Percentiles rank a stretch among this genome's conserved stretches.
Evolutionary conservation across 768 basidiomycete species (phyloP).

Genomic region (Tylopilus plumbeoviolaceoides): DNA sequence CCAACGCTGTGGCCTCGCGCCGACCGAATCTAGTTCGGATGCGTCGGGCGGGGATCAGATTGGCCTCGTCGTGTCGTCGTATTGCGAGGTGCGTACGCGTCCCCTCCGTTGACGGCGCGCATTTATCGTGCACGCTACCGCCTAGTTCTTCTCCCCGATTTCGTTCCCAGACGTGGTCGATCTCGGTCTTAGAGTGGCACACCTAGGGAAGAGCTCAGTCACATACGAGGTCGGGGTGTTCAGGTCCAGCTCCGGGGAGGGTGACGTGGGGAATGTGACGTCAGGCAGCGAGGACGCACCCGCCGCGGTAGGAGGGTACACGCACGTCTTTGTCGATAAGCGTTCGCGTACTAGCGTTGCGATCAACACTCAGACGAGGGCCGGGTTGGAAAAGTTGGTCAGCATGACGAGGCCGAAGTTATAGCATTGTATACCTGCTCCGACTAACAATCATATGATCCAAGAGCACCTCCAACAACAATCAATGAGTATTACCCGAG

Average conservation of each 20-base stretch:
- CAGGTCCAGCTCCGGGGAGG: conserved; percentile 20
- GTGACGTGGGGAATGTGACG: not conserved
- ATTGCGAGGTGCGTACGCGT: conserved; percentile 48
- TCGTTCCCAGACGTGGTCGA: conserved; percentile 71
- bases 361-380: conserved; percentile 41
- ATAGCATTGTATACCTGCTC: too few relatives aligned
- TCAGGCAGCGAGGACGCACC: conserved; percentile 19
- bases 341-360: conserved; percentile 50
- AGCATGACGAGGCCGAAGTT: conserved; percentile 8
- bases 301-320: conserved; percentile 55
- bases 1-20: conserved; percentile 53
- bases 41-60: conserved; percentile 37
- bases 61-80: conserved; percentile 76
- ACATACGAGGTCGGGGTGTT: conserved; percentile 81
- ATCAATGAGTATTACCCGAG: too few relatives aligned
- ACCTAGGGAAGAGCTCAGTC: conserved; percentile 71
- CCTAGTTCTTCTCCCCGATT: conserved; percentile 65
- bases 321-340: conserved; percentile 79
- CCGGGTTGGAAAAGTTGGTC: conserved; percentile 37
- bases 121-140: not conserved
- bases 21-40: conserved; percentile 34
- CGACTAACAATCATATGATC: too few relatives aligned
- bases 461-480: too few relatives aligned
- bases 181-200: conserved; percentile 63
- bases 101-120: not conserved